A percentile compares a stretch with the other conserved stretches of the same genome.
Evolutionary conservation across 306 rosid species (phyloP).

Genomic region (Sicyos edulis): DNA sequence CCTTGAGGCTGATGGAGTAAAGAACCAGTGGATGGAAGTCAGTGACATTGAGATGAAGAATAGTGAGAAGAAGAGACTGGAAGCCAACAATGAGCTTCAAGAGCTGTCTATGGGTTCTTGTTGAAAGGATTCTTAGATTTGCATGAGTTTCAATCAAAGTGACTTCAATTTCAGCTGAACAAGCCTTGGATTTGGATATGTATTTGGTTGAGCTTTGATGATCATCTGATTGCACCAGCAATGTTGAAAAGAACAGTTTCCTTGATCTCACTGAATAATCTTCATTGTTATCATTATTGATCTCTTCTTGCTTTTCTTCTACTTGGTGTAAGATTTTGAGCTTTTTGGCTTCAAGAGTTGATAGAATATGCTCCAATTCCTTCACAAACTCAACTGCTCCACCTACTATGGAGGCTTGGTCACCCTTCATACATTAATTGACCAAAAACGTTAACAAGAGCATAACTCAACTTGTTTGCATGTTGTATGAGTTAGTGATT

Average conservation of each 20-base stretch:
- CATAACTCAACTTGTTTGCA: too few species aligned
- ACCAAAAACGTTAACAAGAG: too few species aligned
- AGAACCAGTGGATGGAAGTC: constrained; percentile 55
- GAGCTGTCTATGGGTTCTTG: constrained; percentile 45
- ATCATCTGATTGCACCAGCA: constrained; percentile 46
- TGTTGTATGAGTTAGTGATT: too few species aligned
- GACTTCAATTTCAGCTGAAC: constrained; percentile 83
- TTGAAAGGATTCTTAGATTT: constrained; percentile 59
- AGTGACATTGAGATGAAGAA: constrained; percentile 81
- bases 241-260: constrained; percentile 26
- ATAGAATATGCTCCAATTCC: constrained; percentile 68
- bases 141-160: constrained; percentile 88
- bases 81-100: constrained; percentile 59
- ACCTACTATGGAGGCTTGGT: constrained; percentile 92
- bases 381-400: constrained; percentile 93
- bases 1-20: constrained; percentile 86
- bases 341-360: constrained; percentile 70
- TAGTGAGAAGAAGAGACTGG: constrained; percentile 54
- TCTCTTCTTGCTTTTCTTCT: background rate
- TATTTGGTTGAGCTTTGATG: constrained; percentile 48
- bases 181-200: constrained; percentile 48
- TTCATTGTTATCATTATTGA: background rate
- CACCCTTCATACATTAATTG: constrained; percentile 47
- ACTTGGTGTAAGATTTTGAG: constrained; percentile 39
- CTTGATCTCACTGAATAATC: constrained; percentile 12